Evolutionary conservation across 495 filamentous ascomycete species (phyloP).

Genomic region (Rhypophila decipiens): DNA sequence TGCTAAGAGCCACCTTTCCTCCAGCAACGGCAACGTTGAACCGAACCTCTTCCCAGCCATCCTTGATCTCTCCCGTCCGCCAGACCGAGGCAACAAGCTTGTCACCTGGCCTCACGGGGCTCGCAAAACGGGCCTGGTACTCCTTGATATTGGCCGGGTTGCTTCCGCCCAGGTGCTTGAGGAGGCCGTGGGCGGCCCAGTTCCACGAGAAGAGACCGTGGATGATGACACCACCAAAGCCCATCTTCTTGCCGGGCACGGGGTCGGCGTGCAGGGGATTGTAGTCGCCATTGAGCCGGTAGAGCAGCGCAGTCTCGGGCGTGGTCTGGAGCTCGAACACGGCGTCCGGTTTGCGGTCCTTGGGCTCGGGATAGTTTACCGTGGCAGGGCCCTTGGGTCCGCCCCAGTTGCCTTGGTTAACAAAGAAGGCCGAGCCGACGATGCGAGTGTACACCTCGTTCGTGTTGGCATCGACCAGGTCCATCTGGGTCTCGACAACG

Average conservation of each 20-base stretch:
- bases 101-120: slow-evolving; percentile 72
- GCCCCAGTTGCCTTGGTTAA: slow-evolving; percentile 82
- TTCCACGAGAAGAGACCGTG: slow-evolving; percentile 87
- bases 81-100: slow-evolving; percentile 60
- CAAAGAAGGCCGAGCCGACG: slow-evolving; percentile 66
- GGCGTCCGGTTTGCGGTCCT: slow-evolving; percentile 66
- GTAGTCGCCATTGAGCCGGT: slow-evolving; percentile 84
- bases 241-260: slow-evolving; percentile 79
- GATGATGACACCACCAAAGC: slow-evolving; percentile 82
- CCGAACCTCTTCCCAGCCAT: slow-evolving; percentile 74
- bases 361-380: slow-evolving; percentile 66
- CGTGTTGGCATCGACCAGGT: slow-evolving; percentile 61
- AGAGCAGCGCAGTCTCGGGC: slow-evolving; percentile 64
- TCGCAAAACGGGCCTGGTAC: slow-evolving; percentile 83
- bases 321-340: slow-evolving; percentile 63
- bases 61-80: slow-evolving; percentile 56
- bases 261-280: slow-evolving; percentile 85
- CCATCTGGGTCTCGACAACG: slow-evolving; percentile 73
- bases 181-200: slow-evolving; percentile 65
- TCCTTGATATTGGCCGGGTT: slow-evolving; percentile 73
- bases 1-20: slow-evolving; percentile 74
- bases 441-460: slow-evolving; percentile 69
- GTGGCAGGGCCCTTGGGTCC: slow-evolving; percentile 82
- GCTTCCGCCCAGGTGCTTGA: slow-evolving; percentile 65
- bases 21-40: slow-evolving; percentile 67